These are phyloP conservation scores for Taxawa tesnikishii DNA, from an alignment of 2,329 filamentous ascomycete species.

Conservation along the genomic window DNA sequence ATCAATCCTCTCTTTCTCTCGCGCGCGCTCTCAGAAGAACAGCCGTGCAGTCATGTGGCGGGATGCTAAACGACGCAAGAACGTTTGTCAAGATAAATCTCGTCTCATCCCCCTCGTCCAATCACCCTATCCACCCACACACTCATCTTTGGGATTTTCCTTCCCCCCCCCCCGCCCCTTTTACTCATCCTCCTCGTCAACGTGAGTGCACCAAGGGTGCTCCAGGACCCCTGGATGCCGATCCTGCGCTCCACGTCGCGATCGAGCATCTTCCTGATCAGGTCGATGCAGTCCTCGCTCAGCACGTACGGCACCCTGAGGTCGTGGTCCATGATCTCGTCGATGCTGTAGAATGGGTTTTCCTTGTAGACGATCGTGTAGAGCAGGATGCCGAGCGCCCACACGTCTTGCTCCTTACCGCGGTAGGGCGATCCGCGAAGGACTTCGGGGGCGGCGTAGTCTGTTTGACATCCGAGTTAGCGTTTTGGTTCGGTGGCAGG, in stretches of 20 bases:
- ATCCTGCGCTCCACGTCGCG: slow-evolving; percentile 73
- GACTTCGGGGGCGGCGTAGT: slow-evolving; percentile 98
- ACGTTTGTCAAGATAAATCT: no score
- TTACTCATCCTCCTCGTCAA: slow-evolving; percentile 6
- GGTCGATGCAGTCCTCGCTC: slow-evolving; percentile 83
- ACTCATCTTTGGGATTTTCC: no score
- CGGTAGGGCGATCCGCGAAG: slow-evolving; percentile 83
- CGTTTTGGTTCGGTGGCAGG: neutral
- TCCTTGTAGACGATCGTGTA: slow-evolving; percentile 99
- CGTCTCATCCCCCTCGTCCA: no score
- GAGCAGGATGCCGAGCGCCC: slow-evolving; percentile 90
- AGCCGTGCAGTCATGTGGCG: no score
- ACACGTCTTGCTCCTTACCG: slow-evolving; percentile 95
- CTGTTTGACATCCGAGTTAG: slow-evolving; percentile 31
- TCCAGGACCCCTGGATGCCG: slow-evolving; percentile 75
- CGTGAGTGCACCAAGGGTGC: slow-evolving; percentile 62
- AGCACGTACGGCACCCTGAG: slow-evolving; percentile 78
- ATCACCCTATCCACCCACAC: no score
- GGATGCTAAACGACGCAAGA: no score
- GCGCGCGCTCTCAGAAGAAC: no score
- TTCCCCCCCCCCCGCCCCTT: no score
- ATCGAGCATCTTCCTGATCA: slow-evolving; percentile 86
- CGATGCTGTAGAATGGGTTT: slow-evolving; percentile 97
- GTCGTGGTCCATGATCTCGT: slow-evolving; percentile 98
- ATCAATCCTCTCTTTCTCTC: no score